A percentile compares a stretch with the other conserved stretches of the same genome.
Conservation (phyloP, 2,329 filamentous ascomycete genomes). For the Diatrype stigma region DNA sequence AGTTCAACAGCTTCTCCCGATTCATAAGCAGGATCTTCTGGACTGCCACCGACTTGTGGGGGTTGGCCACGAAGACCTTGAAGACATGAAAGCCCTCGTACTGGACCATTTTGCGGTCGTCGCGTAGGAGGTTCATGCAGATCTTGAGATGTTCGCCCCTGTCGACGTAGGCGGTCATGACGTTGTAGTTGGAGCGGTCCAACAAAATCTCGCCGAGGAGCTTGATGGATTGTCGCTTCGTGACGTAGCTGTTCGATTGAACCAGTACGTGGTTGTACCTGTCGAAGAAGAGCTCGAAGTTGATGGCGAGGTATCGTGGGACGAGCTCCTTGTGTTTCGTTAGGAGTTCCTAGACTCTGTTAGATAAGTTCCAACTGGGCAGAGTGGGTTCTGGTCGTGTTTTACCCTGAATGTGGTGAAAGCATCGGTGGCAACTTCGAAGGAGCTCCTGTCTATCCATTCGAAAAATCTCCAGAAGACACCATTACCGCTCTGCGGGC, state of each 20-base stretch:
- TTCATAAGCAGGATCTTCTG: constrained; percentile 97
- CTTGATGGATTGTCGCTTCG: constrained; percentile 97
- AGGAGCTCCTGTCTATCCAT: constrained; percentile 95
- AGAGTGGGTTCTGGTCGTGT: not conserved
- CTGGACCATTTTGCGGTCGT: constrained; percentile 98
- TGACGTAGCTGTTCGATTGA: constrained; percentile 93
- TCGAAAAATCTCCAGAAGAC: constrained; percentile 97
- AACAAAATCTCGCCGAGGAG: constrained; percentile 90
- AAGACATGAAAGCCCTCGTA: constrained; percentile 99
- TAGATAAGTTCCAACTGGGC: constrained; percentile 9
- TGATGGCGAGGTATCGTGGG: constrained; percentile 78
- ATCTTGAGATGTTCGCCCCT: constrained; percentile 94
- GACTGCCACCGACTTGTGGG: constrained; percentile 94
- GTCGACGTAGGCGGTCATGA: constrained; percentile 97
- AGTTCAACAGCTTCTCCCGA: constrained; percentile 81
- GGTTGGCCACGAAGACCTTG: constrained; percentile 98
- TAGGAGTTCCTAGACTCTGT: constrained; percentile 67
- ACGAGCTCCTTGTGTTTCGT: constrained; percentile 93
- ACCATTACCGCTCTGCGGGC: constrained; percentile 72
- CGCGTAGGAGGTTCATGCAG: constrained; percentile 93
- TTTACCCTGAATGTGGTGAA: constrained; percentile 92
- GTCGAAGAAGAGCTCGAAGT: constrained; percentile 90
- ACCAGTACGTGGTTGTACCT: constrained; percentile 85
- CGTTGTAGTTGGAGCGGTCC: constrained; percentile 92
- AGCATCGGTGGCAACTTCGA: constrained; percentile 94